Percentiles rank a stretch among this genome's conserved stretches.
Conservation (phyloP, 495 filamentous ascomycete species). For the Penicilliopsis zonata region DNA sequence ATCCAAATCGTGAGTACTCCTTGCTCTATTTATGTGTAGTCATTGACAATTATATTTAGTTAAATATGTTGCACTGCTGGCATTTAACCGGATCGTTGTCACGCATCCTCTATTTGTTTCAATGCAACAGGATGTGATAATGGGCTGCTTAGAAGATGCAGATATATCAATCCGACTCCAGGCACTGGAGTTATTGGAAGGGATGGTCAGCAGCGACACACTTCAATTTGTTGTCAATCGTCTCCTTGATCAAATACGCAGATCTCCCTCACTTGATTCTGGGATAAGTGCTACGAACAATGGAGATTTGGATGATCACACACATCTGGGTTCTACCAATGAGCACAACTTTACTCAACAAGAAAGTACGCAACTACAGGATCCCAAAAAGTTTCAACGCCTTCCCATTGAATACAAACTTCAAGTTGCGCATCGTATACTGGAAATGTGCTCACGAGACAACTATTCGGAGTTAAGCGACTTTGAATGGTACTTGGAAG, state of each 20-base stretch:
- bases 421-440: slow-evolving; percentile 64
- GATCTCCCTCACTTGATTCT: slow-evolving; percentile 22
- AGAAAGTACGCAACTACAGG: too few species aligned
- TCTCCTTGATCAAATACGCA: slow-evolving; percentile 69
- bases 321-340: too few species aligned
- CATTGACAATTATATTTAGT: slow-evolving; percentile 36
- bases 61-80: slow-evolving; percentile 92
- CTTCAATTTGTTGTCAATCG: slow-evolving; percentile 73
- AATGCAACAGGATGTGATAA: slow-evolving; percentile 86
- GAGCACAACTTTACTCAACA: too few species aligned
- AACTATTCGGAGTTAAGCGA: slow-evolving; percentile 77
- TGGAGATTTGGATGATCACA: too few species aligned
- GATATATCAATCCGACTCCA: slow-evolving; percentile 95
- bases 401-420: slow-evolving; percentile 74
- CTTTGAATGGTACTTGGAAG: slow-evolving; percentile 93
- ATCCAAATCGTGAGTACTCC: slow-evolving; percentile 65
- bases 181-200: slow-evolving; percentile 78
- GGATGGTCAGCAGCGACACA: slow-evolving; percentile 82
- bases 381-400: too few species aligned
- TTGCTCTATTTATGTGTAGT: not conserved
- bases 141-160: slow-evolving; percentile 87
- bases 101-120: slow-evolving; percentile 81
- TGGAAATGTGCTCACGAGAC: slow-evolving; percentile 84
- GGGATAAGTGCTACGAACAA: not conserved
- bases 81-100: slow-evolving; percentile 84